A percentile compares a stretch with the other conserved stretches of the same genome.
phyloP scores from a whole-genome alignment of 345 rosid genomes.

The Trapa incisa region DNA sequence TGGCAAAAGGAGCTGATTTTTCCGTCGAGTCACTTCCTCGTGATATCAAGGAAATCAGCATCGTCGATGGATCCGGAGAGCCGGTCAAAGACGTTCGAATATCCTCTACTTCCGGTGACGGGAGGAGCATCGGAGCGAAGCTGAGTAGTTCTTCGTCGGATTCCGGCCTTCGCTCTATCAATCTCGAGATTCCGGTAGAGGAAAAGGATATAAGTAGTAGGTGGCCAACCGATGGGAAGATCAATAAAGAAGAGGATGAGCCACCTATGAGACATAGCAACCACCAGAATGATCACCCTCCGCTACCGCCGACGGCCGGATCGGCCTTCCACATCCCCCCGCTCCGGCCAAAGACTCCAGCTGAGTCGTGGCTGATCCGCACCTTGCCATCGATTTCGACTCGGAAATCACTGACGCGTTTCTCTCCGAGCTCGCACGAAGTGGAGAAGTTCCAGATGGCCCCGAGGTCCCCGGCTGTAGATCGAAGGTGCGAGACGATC shows the following conservation, averaged over 20 bases:
- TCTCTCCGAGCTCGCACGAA: slow-evolving; percentile 19
- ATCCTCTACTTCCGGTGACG: background rate
- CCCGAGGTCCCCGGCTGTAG: slow-evolving; percentile 13
- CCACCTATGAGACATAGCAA: slow-evolving; percentile 11
- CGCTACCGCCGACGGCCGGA: slow-evolving; percentile 7
- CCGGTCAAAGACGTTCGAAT: slow-evolving; percentile 1
- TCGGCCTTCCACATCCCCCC: slow-evolving; percentile 38
- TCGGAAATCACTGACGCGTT: slow-evolving; percentile 27
- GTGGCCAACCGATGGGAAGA: slow-evolving; percentile 13
- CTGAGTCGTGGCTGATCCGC: slow-evolving; percentile 84
- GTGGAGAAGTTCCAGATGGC: slow-evolving; percentile 17
- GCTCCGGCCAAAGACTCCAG: slow-evolving; percentile 69
- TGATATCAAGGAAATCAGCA: slow-evolving; percentile 14
- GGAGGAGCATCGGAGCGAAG: background rate
- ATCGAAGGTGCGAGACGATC: slow-evolving; percentile 55
- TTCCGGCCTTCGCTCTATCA: background rate
- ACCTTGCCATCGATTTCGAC: slow-evolving; percentile 47
- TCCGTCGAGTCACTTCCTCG: slow-evolving; percentile 16
- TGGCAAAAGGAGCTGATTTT: slow-evolving; percentile 18
- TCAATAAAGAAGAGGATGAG: slow-evolving; percentile 14
- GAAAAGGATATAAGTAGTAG: background rate
- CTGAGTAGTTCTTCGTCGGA: background rate
- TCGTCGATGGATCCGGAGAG: slow-evolving; percentile 12
- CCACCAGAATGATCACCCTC: slow-evolving; percentile 13
- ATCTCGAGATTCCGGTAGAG: background rate